Conservation (phyloP, 1,284 basidiomycete genomes). For the Ceratobasidium sp. region DNA sequence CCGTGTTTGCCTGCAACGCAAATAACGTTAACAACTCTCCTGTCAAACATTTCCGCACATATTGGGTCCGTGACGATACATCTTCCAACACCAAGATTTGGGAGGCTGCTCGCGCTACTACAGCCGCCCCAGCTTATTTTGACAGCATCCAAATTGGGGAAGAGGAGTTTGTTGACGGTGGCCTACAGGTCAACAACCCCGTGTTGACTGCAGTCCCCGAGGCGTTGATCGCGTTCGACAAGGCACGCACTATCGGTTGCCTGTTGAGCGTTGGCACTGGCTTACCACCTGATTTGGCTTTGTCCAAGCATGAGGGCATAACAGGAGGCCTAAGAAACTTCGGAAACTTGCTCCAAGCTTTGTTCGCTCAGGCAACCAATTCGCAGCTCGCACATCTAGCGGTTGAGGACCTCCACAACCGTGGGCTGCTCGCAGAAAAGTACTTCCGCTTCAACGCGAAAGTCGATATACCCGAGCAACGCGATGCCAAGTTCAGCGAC, state of each 20-base stretch:
- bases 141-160: background rate
- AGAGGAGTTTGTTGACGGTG: constrained; percentile 19
- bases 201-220: constrained; percentile 46
- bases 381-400: background rate
- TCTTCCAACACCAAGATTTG: constrained; percentile 3
- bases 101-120: constrained; percentile 33
- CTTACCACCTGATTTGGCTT: background rate
- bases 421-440: background rate
- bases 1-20: constrained; percentile 7
- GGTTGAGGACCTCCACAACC: background rate
- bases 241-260: constrained; percentile 47
- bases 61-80: background rate
- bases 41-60: constrained; percentile 42
- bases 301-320: background rate
- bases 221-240: constrained; percentile 44
- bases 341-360: background rate
- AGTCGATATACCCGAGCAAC: background rate
- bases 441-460: constrained; percentile 11
- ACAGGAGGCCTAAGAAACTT: background rate
- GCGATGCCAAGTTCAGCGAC: background rate
- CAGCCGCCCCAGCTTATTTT: constrained; percentile 14
- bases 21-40: constrained; percentile 28
- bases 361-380: background rate
- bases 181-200: constrained; percentile 23
- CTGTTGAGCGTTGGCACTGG: constrained; percentile 52